Percentiles rank a stretch among this genome's conserved stretches.
Evolutionary conservation across 139 green algal genomes (phyloP).

Genomic region (Micractinium sp.): DNA sequence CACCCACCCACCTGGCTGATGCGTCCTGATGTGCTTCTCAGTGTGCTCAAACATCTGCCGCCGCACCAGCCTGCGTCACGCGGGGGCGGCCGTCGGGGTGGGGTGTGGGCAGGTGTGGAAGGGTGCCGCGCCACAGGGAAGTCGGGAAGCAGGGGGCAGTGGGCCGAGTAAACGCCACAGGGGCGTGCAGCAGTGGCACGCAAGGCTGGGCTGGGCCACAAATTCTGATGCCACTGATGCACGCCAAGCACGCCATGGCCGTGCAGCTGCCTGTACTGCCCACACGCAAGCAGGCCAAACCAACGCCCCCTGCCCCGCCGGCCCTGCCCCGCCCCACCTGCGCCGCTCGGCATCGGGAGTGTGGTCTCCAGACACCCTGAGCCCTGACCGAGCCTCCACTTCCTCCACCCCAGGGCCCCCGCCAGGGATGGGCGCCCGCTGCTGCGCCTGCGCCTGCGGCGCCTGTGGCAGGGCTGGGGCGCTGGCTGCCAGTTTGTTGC

Average conservation of each 20-base stretch:
- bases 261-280: background rate
- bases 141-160: background rate
- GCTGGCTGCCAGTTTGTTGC: background rate
- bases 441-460: background rate
- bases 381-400: background rate
- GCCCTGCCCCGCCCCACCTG: background rate
- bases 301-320: background rate
- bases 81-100: background rate
- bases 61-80: conserved; percentile 17
- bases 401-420: background rate
- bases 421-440: background rate
- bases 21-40: conserved; percentile 6
- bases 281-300: background rate
- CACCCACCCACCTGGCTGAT: background rate
- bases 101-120: too few species aligned
- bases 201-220: too few species aligned
- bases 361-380: conserved; percentile 17
- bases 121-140: background rate
- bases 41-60: conserved; percentile 18
- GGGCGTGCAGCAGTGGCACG: too few species aligned
- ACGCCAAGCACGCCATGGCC: too few species aligned
- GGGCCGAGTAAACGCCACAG: background rate
- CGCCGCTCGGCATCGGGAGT: conserved; percentile 13
- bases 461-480: background rate
- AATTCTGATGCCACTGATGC: too few species aligned